Base-by-base conservation (phyloP, 345 rosid species). In the Eucalyptus pauciflora region DNA sequence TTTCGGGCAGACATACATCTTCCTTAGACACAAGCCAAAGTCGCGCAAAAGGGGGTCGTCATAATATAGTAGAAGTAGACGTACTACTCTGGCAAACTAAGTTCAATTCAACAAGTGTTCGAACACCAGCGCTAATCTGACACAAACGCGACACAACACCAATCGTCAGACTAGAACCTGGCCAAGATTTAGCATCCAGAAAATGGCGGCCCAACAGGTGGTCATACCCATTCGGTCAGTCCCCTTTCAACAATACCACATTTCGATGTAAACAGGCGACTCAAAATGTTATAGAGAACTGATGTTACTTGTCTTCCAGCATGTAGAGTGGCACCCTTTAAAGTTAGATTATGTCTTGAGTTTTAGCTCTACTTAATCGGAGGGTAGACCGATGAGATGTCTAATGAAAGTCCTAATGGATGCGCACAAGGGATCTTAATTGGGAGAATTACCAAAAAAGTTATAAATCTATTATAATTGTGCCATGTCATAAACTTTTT, bases 331-430 rank as follows among this genome's bases (percentile, higher is more conserved):
- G 2, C 33, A 62, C 0, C 69, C 17, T 29, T 62, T 62, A 3
- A 29, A 29, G 2, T 62, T 0, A 56, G 62, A 22, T 56, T 56
- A 22, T 2, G 27, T 9, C 2, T 2, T 1, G 60, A 56, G 62
- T 56, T 56, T 56, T 22, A 56, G 5, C 62, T 13, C 1, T 9
- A 56, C 62, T 25, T 0, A 0, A 56, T 10, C 1, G 2, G 13
- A 24, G 29, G 29, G 24, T 24, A 56, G 29, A 56, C 0, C 1
- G 13, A 56, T 24, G 29, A 56, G 62, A 56, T 2, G 13, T 22
- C 62, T 22, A 22, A 56, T 2, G 29, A 56, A 24, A 56, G 0
- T 56, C 29, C 6, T 2, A 2, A 1, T 56, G 1, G 6, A 1
- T 56, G 29, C 9, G 29, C 29, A 24, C 29, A 56, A 10, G 29